Base-by-base conservation (phyloP, 2,329 filamentous ascomycete species). In the Cladosporium oxysporum region DNA sequence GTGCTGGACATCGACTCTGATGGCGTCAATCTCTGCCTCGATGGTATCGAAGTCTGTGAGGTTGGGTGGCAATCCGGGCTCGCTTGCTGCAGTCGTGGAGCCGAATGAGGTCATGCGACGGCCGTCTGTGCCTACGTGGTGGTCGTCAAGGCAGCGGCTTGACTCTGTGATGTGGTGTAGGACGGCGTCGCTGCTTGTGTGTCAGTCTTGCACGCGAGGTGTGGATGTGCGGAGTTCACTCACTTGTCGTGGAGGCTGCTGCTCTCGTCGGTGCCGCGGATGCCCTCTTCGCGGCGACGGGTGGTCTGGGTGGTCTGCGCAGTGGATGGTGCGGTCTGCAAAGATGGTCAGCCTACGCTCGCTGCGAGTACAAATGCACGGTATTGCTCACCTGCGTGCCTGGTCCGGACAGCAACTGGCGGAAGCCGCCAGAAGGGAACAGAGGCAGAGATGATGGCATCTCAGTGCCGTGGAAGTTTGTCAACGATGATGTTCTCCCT, bases 11-110 rank as follows among this genome's bases (percentile, higher is more conserved):
- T 71, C 66, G 14, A 64, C 61, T 37, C 71, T 72, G 65, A 73
- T 59, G 16, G 49, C 44, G 49, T 72, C 69, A 41, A 73, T 66
- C 37, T 71, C 71, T 14, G 68, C 67, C 44, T 71, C 68, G 55
- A 73, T 67, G 26, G 57, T 37, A 28, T 71, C 71, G 62, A 68
- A 70, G 33, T 70, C 66, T 44, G 59, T 66, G 16, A 37, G 41
- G 16, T 65, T 58, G 5, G 50, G 47, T 7, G 66, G 62, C 26
- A 63, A 59, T 8, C 63, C 59, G 41, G 41, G 26, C 18, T 59
- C 49, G 53, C 60, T 53, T 37, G 49, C 58, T 26, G 33, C 53
- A 29, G 33, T n/a, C 21, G 60, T 62, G n/a, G 60, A 50, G 58
- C 35, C 61, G 44, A 26, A 26, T 11, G 67, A 63, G 37, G 50